Evolutionary conservation across 2,329 filamentous ascomycete species (phyloP), one percentile per base, ranked within the genome.

Genomic region (Scedosporium dehoogii): DNA sequence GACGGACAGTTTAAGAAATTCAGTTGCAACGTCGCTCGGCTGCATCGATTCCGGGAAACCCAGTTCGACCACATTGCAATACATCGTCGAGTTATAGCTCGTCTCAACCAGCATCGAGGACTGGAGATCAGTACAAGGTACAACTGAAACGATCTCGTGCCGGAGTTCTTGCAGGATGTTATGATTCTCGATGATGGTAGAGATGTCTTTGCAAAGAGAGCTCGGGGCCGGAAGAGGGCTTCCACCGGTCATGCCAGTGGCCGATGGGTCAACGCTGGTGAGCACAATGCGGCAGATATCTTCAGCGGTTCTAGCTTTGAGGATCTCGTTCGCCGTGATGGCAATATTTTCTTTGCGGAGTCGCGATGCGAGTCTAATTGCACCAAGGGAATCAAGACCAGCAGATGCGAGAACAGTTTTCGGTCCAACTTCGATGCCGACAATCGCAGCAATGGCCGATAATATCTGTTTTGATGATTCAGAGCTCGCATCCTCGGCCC

Each of bases 41-140:
- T 69, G 67, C 38, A 77, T 69, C 0, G 68, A 64, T 0, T 71
- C 55, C 0, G 78, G 70, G 10, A 89, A 74, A n/a, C 83, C 76
- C 1, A 96, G 71, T 67, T 89, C 82, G 10, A 94, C 76, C 77
- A 86, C 87, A 67, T 96, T 97, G 74, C 88, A 89, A 70, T 97
- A 96, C 6, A 86, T 80, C 57, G 73, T 74, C 1, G 78, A 66
- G 64, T 86, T 78, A 18, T 76, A 78, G 2, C 79, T 73, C 0
- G 90, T 92, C 74, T 96, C 91, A 0, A 84, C 79, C 16, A 96
- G 78, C 91, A 96, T 96, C 1, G 90, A 86, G 18, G 81, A 76
- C 68, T 97, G 92, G 9, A 94, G 78, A 14, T 86, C 81, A 3
- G 87, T 92, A 70, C 90, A 94, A 4, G 81, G 80, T 18, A 81